A percentile compares a stretch with the other conserved stretches of the same genome.
Evolutionary conservation across 2,329 filamentous ascomycete genomes (phyloP).

Genomic region (Botrytis deweyae): DNA sequence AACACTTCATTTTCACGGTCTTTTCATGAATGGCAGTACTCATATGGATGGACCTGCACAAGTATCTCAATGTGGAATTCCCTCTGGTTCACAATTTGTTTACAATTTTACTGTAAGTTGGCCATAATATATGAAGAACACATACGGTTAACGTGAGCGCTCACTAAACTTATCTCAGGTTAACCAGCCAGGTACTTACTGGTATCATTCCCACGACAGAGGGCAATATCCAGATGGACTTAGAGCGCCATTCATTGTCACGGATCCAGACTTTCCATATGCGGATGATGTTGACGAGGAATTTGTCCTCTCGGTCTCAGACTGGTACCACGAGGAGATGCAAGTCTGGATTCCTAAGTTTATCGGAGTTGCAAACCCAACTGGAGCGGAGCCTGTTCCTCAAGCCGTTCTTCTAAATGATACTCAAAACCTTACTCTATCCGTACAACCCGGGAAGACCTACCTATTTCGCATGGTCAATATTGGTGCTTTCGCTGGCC

Average conservation of each 20-base stretch:
- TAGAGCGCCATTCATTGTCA: constrained; percentile 55
- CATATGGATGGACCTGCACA: constrained; percentile 67
- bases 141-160: constrained; percentile 37
- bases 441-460: constrained; percentile 64
- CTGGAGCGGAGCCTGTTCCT: constrained; percentile 61
- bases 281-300: constrained; percentile 52
- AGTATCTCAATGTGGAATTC: constrained; percentile 67
- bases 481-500: constrained; percentile 67
- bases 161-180: constrained; percentile 39
- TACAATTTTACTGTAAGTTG: constrained; percentile 63
- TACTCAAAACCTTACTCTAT: constrained; percentile 57
- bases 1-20: constrained; percentile 68
- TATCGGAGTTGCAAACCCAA: constrained; percentile 47
- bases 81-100: constrained; percentile 61
- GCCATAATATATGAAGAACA: background rate
- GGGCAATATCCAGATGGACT: constrained; percentile 60
- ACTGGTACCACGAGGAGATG: constrained; percentile 62
- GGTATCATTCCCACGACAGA: constrained; percentile 64
- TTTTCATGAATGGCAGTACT: constrained; percentile 66
- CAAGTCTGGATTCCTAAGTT: constrained; percentile 46
- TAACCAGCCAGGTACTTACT: constrained; percentile 71
- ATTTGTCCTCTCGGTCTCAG: constrained; percentile 55
- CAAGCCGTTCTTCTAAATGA: constrained; percentile 71
- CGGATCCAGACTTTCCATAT: constrained; percentile 52
- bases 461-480: constrained; percentile 74